Evolutionary conservation across 2,329 filamentous ascomycete genomes (phyloP).

Genomic region (Fusarium tricinctum): DNA sequence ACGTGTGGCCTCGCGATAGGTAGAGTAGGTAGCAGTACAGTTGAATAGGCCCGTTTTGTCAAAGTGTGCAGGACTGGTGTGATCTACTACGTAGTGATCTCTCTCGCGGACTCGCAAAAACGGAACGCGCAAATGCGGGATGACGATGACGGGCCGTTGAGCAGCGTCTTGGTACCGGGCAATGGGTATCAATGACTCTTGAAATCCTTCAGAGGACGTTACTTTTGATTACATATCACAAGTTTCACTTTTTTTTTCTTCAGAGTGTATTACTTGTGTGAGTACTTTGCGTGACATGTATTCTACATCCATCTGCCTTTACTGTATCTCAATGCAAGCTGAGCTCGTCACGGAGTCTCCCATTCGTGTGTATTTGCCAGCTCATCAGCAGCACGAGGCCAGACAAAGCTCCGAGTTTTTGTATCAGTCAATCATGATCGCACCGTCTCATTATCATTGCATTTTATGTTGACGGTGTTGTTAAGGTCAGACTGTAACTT

Average conservation of each 20-base stretch:
- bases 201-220: slow-evolving; percentile 24
- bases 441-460: slow-evolving; percentile 13
- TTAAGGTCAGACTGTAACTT: neutral
- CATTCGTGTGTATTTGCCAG: slow-evolving; percentile 33
- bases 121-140: slow-evolving; percentile 39
- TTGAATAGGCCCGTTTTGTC: slow-evolving; percentile 24
- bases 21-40: slow-evolving; percentile 4
- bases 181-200: slow-evolving; percentile 43
- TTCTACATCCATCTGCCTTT: slow-evolving; percentile 6
- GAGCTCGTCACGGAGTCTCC: slow-evolving; percentile 9
- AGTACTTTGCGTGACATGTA: slow-evolving; percentile 7
- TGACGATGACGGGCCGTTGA: slow-evolving; percentile 40
- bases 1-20: slow-evolving; percentile 41
- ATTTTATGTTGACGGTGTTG: slow-evolving; percentile 2
- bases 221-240: slow-evolving; percentile 13
- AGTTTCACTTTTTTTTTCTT: slow-evolving; percentile 8
- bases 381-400: slow-evolving; percentile 34
- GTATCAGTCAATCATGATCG: slow-evolving; percentile 5
- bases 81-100: slow-evolving; percentile 7
- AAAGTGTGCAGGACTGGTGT: slow-evolving; percentile 26
- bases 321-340: slow-evolving; percentile 9
- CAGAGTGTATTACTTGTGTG: neutral
- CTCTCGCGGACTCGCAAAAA: slow-evolving; percentile 25
- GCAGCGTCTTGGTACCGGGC: slow-evolving; percentile 41
- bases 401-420: slow-evolving; percentile 11